Evolutionary conservation across 768 basidiomycete species (phyloP), one percentile per base, ranked within the genome.

Genomic region (Tylopilus subfusipes): DNA sequence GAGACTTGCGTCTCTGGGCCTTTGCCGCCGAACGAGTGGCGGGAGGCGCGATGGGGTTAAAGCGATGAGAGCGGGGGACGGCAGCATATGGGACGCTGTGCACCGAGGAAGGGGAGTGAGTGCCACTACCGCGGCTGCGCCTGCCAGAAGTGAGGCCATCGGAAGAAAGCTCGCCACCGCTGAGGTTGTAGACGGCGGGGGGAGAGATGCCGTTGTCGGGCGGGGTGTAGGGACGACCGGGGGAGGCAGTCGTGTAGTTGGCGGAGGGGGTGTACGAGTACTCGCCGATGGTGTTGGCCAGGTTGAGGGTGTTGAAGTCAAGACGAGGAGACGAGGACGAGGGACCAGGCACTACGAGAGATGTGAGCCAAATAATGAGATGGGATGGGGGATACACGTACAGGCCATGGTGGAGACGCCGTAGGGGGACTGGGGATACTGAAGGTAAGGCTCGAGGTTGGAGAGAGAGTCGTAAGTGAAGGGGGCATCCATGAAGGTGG

Each of bases 51-150:
- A 90, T 83, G 5, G 89, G 88, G 74, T 89, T 88, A 78, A 82
- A 90, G 61, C 89, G 87, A 64, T 86, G 85, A 46, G 88, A 87
- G 60, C 87, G 78, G 27, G 86, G 86, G 39, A 88, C 81, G 30
- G 83, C 76, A 25, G 88, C 79, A 66, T 79, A 81, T 33, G 84
- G 73, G 33, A 80, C 74, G 30, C 70, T 72, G 57, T 77, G 75
- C 2, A 75, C 76, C 58, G 79, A 70, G 0, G 76, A 72, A 24
- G 81, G 79, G 29, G 78, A 79, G 55, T 75, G 75, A 36, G 83
- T 82, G 55, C 82, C 83, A 65, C 84, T 85, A 68, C 85, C 85
- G 56, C 88, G 86, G 68, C 85, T 86, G 64, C 81, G 81, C 49
- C 83, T 75, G 64, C 79, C 82, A 54, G 86, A 84, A 60, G 78